A percentile compares a stretch with the other conserved stretches of the same genome.
phyloP scores from a whole-genome alignment of 768 basidiomycete genomes.

The Boletus tylopilopsis region DNA sequence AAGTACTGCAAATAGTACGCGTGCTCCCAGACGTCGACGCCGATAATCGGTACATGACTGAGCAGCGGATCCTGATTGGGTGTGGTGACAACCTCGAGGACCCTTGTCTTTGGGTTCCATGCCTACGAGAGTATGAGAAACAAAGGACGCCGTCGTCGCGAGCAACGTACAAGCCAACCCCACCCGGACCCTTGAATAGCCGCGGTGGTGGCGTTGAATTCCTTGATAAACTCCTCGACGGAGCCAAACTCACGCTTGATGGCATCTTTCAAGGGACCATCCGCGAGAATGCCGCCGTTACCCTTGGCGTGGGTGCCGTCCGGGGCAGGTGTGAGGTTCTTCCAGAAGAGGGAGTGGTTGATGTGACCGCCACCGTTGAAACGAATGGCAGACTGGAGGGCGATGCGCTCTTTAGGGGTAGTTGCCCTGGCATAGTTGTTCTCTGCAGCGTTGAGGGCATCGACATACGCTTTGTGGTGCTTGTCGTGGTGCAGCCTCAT shows the following conservation, averaged over 20 bases:
- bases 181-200: slow-evolving; percentile 93
- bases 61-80: slow-evolving; percentile 94
- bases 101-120: slow-evolving; percentile 61
- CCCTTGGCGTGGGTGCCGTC: slow-evolving; percentile 51
- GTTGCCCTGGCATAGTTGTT: slow-evolving; percentile 63
- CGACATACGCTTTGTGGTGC: slow-evolving; percentile 96
- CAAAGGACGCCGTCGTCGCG: background rate
- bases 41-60: slow-evolving; percentile 75
- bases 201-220: slow-evolving; percentile 82
- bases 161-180: slow-evolving; percentile 85
- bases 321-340: slow-evolving; percentile 73
- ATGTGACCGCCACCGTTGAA: slow-evolving; percentile 54
- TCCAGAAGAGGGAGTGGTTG: slow-evolving; percentile 97
- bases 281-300: slow-evolving; percentile 55
- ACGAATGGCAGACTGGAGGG: slow-evolving; percentile 23
- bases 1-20: slow-evolving; percentile 97
- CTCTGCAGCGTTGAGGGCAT: slow-evolving; percentile 66
- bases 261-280: slow-evolving; percentile 67
- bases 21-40: slow-evolving; percentile 95
- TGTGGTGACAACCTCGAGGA: slow-evolving; percentile 86
- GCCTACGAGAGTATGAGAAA: slow-evolving; percentile 44
- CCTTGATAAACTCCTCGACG: slow-evolving; percentile 68
- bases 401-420: slow-evolving; percentile 52
- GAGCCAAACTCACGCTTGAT: slow-evolving; percentile 65
- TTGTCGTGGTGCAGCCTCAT: slow-evolving; percentile 95